Conservation (phyloP, 2,329 filamentous ascomycete genomes). For the Lecanicillium sp. region DNA sequence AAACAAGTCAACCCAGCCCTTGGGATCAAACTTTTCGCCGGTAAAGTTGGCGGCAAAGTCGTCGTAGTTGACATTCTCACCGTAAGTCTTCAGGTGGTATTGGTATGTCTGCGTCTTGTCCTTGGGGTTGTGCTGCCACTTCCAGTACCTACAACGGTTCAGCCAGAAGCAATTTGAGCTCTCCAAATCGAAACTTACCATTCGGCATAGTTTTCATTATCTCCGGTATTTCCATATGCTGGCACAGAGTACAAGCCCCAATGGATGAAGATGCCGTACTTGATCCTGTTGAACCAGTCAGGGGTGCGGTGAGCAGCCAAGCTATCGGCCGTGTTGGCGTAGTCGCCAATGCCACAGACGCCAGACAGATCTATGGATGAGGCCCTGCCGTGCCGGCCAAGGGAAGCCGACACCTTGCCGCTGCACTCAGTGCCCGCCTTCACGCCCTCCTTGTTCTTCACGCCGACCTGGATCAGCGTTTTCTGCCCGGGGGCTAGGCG, state of each 20-base stretch:
- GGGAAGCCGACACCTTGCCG: constrained; percentile 4
- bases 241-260: constrained; percentile 53
- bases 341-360: constrained; percentile 4
- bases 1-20: constrained; percentile 48
- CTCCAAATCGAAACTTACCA: constrained; percentile 24
- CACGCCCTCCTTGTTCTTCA: constrained; percentile 16
- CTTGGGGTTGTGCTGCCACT: constrained; percentile 7
- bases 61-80: constrained; percentile 47
- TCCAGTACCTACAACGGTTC: constrained; percentile 9
- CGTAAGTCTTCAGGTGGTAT: constrained; percentile 46
- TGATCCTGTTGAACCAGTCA: constrained; percentile 48
- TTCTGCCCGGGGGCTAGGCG: constrained; percentile 15
- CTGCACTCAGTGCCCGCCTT: constrained; percentile 4
- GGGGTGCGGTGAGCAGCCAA: constrained; percentile 38
- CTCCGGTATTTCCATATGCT: constrained; percentile 44
- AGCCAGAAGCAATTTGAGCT: neutral
- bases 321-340: constrained; percentile 17
- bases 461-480: constrained; percentile 11
- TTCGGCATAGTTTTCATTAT: constrained; percentile 37
- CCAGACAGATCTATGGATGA: neutral
- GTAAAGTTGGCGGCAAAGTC: constrained; percentile 51
- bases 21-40: constrained; percentile 41
- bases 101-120: constrained; percentile 28
- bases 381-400: neutral
- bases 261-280: constrained; percentile 57